Base-by-base conservation (phyloP, 768 basidiomycete genomes). In the Calocera cornea region DNA sequence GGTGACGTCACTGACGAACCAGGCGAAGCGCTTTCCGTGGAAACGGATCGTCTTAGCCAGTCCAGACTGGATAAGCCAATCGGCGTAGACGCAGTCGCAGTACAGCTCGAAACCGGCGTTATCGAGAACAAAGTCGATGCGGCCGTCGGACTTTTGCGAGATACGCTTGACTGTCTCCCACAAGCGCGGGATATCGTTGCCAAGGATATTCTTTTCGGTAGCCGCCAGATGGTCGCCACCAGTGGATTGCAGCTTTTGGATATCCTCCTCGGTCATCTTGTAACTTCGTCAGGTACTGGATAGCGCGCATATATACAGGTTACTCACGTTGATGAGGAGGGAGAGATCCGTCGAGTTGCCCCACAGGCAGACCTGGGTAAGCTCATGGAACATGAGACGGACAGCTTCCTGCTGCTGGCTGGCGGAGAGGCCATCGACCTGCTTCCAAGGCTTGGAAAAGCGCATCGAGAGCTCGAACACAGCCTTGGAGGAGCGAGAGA, bases 311-410 rank as follows among this genome's bases (percentile, higher is more conserved):
- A 31, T 44, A 34, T 29, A 50, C 11, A 27, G 38, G 24, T 1
- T 0, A 68, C 72, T 54, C 65, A 76, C 74, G 78, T 97, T 92
- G 77, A 97, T 97, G 68, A 97, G 82, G 40, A 97, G 83, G 1
- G 93, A 95, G 64, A 97, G 81, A 77, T 97, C 95, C 64, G 95
- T 97, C 10, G 94, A 93, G 78, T 97, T 97, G 17, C 95, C 95
- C 94, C 94, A 97, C 14, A 95, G 82, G 74, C 93, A 95, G 65
- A 97, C 92, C 83, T 97, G 95, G 2, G 93, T 94, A 64, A 97
- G 78, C 76, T 97, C 95, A 54, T 88, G 79, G 80, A 97, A 97
- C 86, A 95, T 88, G 65, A 83, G 41, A 24, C 87, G 84, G 70
- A 74, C 72, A 49, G 92, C 92, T 29, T 84, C 77, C 69, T 75